These are phyloP conservation scores for Pseudopyricularia cyperi DNA, from an alignment of 2,329 filamentous ascomycete genomes.

Conservation along the genomic window DNA sequence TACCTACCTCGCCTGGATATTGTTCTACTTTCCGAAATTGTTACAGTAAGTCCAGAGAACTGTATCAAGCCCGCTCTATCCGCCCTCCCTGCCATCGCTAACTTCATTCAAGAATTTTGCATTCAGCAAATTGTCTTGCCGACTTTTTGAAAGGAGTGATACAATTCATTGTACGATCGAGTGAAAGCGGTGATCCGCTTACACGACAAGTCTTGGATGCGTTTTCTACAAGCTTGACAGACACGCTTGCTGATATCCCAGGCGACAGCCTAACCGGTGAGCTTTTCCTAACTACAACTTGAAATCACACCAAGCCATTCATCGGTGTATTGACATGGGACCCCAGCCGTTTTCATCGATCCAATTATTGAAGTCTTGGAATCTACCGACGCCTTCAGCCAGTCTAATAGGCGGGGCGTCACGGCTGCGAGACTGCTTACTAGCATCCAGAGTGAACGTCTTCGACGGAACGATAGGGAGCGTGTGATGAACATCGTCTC, in stretches of 20 bases:
- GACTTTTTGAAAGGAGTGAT: background rate
- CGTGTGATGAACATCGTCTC: background rate
- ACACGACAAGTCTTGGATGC: background rate
- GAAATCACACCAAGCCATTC: background rate
- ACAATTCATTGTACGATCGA: background rate
- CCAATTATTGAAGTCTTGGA: background rate
- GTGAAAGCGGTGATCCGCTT: background rate
- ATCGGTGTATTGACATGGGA: background rate
- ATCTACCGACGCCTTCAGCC: background rate
- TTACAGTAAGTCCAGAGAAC: background rate
- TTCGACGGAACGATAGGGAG: background rate
- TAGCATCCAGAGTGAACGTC: background rate
- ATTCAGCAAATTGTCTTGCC: background rate
- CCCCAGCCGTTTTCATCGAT: background rate
- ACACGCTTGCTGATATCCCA: background rate
- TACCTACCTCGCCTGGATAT: slow-evolving; percentile 1
- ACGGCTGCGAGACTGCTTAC: background rate
- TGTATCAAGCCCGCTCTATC: background rate
- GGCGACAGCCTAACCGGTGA: background rate
- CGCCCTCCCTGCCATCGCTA: background rate
- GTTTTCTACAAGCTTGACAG: background rate
- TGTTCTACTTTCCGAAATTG: background rate
- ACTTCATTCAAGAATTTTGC: background rate
- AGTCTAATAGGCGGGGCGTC: background rate
- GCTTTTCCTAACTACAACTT: background rate